Conservation (phyloP, 441 rosid species). For the Metrosideros polymorpha region DNA sequence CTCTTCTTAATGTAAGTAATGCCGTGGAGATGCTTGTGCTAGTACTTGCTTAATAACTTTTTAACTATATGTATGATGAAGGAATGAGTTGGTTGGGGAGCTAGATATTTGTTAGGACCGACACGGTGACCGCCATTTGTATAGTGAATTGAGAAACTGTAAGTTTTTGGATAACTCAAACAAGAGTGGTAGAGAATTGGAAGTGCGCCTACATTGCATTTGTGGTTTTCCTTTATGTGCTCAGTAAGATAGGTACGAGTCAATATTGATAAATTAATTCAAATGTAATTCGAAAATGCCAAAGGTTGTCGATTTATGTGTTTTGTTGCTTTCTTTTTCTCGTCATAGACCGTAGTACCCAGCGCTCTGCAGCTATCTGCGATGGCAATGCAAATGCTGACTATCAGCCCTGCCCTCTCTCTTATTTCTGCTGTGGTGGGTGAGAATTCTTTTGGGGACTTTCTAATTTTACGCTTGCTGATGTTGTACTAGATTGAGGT, state of each 20-base stretch:
- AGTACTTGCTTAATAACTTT: neutral
- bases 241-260: neutral
- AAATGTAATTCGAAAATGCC: neutral
- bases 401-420: conserved; percentile 68
- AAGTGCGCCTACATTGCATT: neutral
- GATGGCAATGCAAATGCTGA: conserved; percentile 77
- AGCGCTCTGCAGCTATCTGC: conserved; percentile 64
- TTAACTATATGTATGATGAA: neutral
- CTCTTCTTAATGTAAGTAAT: conserved; percentile 67
- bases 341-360: conserved; percentile 66
- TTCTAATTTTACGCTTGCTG: neutral
- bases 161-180: neutral
- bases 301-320: neutral
- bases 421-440: conserved; percentile 69
- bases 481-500: neutral
- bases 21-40: neutral
- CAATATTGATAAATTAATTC: neutral
- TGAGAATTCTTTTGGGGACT: neutral
- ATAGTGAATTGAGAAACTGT: neutral
- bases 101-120: neutral
- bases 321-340: neutral
- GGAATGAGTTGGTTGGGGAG: neutral
- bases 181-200: neutral
- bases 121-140: neutral
- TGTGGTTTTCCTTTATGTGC: neutral